These are phyloP conservation scores for Geranium rotundifolium DNA, from an alignment of 345 rosid species.

Conservation along the genomic window DNA sequence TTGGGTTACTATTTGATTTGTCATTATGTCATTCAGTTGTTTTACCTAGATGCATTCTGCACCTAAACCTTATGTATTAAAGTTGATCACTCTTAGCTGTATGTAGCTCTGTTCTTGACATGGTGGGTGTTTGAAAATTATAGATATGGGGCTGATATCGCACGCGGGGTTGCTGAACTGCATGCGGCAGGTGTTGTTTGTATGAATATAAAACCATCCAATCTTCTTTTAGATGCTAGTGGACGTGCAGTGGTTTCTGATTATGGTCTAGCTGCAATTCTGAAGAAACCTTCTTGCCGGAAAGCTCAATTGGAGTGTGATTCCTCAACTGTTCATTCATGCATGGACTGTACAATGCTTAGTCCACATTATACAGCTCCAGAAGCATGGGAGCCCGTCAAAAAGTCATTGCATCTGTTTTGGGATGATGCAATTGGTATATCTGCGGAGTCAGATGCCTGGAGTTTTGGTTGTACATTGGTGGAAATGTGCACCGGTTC, in stretches of 20 bases:
- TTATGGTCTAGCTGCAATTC: conserved; percentile 76
- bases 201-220: conserved; percentile 92
- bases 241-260: conserved; percentile 94
- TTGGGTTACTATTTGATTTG: background rate
- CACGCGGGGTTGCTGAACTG: conserved; percentile 90
- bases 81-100: conserved; percentile 4
- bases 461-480: conserved; percentile 98
- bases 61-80: background rate
- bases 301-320: conserved; percentile 60
- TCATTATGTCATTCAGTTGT: background rate
- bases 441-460: conserved; percentile 89
- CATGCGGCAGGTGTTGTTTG: conserved; percentile 97
- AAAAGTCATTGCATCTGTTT: conserved; percentile 70
- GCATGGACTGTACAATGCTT: conserved; percentile 76
- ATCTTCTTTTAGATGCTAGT: conserved; percentile 71
- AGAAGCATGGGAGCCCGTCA: conserved; percentile 98
- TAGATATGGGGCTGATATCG: conserved; percentile 92
- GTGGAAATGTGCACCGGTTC: conserved; percentile 99
- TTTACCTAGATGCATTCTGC: background rate
- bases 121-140: conserved; percentile 20
- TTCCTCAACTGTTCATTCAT: conserved; percentile 53
- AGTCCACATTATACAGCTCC: conserved; percentile 93
- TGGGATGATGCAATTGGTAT: conserved; percentile 92
- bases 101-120: conserved; percentile 14
- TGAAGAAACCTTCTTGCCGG: conserved; percentile 77